Evolutionary conservation across 31 red algal genomes (phyloP).

Genomic region (Asparagopsis taxiformis): DNA sequence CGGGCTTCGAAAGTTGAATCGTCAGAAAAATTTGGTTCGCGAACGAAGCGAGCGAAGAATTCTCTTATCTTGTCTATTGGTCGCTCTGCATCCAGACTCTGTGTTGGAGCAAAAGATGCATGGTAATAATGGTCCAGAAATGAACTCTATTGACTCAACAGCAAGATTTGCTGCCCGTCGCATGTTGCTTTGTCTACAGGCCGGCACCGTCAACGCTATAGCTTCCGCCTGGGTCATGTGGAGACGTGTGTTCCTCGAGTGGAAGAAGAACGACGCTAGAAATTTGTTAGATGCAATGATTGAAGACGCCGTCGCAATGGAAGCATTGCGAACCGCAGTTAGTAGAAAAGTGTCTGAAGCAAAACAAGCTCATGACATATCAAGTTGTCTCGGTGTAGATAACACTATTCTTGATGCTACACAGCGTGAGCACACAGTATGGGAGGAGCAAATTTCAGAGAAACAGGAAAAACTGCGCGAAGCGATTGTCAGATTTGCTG

Average conservation of each 20-base stretch:
- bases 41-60: conserved; percentile 22
- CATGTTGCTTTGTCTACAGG: conserved; percentile 59
- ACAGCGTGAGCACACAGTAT: conserved; percentile 37
- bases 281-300: conserved; percentile 51
- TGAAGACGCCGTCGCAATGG: conserved; percentile 58
- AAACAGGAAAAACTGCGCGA: conserved; percentile 63
- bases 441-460: conserved; percentile 37
- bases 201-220: conserved; percentile 27
- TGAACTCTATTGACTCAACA: conserved; percentile 8
- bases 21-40: neutral
- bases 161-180: conserved; percentile 35
- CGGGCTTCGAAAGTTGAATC: conserved; percentile 19
- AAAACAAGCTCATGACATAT: conserved; percentile 7
- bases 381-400: conserved; percentile 11
- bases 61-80: conserved; percentile 25
- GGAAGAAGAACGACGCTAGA: conserved; percentile 50
- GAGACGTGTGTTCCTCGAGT: conserved; percentile 40
- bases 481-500: conserved; percentile 41
- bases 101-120: conserved; percentile 36
- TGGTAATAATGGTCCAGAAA: neutral
- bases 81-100: conserved; percentile 42
- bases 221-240: conserved; percentile 48
- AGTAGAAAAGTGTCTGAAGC: conserved; percentile 28
- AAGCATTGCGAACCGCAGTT: conserved; percentile 36
- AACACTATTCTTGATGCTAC: conserved; percentile 3